Percentiles rank a stretch among this genome's conserved stretches.
Conservation (phyloP, 306 rosid species). For the Castanea crenata region DNA sequence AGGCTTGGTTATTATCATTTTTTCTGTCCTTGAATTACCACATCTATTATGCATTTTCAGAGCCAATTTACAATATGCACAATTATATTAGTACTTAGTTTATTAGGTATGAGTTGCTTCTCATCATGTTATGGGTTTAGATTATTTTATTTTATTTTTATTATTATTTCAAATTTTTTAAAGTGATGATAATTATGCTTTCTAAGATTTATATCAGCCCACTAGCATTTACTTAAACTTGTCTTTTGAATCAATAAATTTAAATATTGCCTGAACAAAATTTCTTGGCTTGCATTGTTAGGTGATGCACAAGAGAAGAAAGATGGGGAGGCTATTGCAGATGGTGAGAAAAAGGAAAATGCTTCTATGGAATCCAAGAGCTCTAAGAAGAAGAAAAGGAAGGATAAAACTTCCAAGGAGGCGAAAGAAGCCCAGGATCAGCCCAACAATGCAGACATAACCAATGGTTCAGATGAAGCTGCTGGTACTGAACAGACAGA, state of each 20-base stretch:
- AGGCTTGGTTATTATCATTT: not conserved
- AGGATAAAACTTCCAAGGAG: conserved; percentile 81
- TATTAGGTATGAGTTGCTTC: not conserved
- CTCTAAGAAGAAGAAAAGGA: conserved; percentile 91
- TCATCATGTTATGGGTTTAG: not conserved
- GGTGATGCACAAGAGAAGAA: conserved; percentile 55
- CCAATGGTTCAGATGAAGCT: conserved; percentile 42
- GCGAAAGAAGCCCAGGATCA: conserved; percentile 65
- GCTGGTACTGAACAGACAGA: conserved; percentile 44
- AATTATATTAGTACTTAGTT: not conserved
- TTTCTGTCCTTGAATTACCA: not conserved
- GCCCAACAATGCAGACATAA: conserved; percentile 41
- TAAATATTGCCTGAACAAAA: conserved; percentile 8
- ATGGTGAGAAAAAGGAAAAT: conserved; percentile 71
- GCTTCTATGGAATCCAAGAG: conserved; percentile 51
- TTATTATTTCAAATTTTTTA: not conserved
- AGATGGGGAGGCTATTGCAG: conserved; percentile 45
- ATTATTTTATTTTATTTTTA: not conserved
- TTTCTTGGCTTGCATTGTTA: conserved; percentile 28
- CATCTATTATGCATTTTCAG: not conserved
- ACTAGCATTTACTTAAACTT: not conserved
- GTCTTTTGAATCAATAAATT: not conserved
- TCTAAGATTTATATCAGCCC: not conserved
- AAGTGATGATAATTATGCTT: not conserved
- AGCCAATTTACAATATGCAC: not conserved